Evolutionary conservation across 163 green algal genomes (phyloP), one percentile per base, ranked within the genome.

Genomic region (Prototheca wickerhamii): DNA sequence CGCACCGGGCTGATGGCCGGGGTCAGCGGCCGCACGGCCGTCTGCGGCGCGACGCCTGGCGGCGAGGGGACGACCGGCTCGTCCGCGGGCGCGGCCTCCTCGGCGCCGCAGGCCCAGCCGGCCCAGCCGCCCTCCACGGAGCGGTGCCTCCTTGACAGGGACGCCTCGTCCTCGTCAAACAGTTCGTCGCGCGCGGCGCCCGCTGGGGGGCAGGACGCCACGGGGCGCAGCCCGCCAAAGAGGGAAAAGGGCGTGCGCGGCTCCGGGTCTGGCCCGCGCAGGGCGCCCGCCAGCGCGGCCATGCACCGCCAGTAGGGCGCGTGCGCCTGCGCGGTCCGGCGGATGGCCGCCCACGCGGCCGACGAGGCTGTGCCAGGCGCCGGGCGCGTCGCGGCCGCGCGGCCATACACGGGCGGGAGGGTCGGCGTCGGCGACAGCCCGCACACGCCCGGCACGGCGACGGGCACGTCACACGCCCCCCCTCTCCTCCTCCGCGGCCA

Each of bases 261-360:
- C n/a, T n/a, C n/a, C n/a, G n/a, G n/a, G n/a, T n/a, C n/a, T n/a
- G 46, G 15, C 46, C 10, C 46, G 46, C 46, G 12, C 46, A 54
- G 46, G 15, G 23, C 46, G 46, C 20, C 31, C 7, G 29, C 25
- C 26, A 76, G 65, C 30, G 40, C 46, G 23, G 63, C 59, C 49
- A 84, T 59, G 59, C 69, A 82, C 37, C 35, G 26, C 81, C 81
- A 87, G 67, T 83, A 78, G 7, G 43, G 60, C 17, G 70, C 53
- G 61, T 85, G 80, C 51, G 72, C 66, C 12, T 6, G 20, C 20
- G 46, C 46, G 20, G 46, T 25, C 12, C 26, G 15, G 46, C 15
- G 15, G 12, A 54, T 25, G 46, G 46, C 46, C 12, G 20, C 20
- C 46, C 46, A 54, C 57, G 31, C 29, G 82, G 55, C 23, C 71